Evolutionary conservation across 192 early-diverging fungal species (phyloP), one percentile per base, ranked within the genome.

Genomic region (Gamsiella multidivaricata): DNA sequence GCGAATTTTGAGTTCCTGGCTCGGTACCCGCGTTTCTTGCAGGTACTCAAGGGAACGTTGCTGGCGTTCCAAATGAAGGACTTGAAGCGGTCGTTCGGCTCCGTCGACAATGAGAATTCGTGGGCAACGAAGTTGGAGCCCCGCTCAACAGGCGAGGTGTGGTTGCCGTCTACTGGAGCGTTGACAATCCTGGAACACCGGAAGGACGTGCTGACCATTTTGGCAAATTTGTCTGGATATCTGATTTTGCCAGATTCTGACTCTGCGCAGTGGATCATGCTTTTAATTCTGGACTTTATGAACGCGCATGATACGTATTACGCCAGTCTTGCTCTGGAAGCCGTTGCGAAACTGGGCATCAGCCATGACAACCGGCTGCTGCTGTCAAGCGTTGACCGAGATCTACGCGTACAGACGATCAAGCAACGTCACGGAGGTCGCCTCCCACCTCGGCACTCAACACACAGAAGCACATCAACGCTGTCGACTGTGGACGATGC

Each of bases 141-240:
- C n/a, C n/a, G 32, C 12, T 56, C 28, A 36, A 72, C 33, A 54
- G 51, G 23, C 6, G 32, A 50, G 7, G 53, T 47, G 46, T 62
- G 61, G 61, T 33, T 69, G 2, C 74, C 74, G 14, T 52, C 65
- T 1, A 69, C 74, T 0, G 74, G 74, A 8, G 74, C 74, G 2
- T 25, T 78, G 37, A 69, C 74, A 37, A 83, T 85, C 3, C 69
- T 92, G 20, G 89, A 91, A 49, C 83, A 86, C 46, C 84, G 91
- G 10, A 92, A 92, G 64, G 91, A 85, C 43, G 81, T 87, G 4
- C 57, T 91, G 12, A 86, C 88, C 18, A 89, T 91, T 32, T 76
- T 91, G 58, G 88, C 89, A 41, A 89, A 91, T 46, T 86, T 92
- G 43, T 84, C 80, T 2, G 74, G 81, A 28, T 81, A 79, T 54